Evolutionary conservation across 169 alveolate species (phyloP), one percentile per base, ranked within the genome.

Genomic region (Plasmodium fragile): DNA sequence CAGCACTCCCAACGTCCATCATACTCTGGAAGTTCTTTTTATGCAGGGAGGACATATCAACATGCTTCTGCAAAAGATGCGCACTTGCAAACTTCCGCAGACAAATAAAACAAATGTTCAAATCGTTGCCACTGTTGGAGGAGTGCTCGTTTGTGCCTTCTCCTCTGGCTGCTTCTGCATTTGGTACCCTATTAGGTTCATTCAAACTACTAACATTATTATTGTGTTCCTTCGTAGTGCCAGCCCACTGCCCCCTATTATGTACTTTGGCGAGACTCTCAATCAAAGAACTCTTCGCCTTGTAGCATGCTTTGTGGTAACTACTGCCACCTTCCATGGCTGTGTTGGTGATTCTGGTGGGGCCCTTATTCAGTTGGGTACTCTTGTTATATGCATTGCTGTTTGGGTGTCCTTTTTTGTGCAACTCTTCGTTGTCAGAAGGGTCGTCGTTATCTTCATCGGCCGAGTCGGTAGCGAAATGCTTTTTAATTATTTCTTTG

Each of bases 101-200:
- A 70, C 97, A 96, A 45, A 95, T 82, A 71, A 96, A 92, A 70
- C 97, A 96, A 32, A 96, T 93, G 45, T 39, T 82, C 16, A 69
- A 69, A 49, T 73, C 41, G 45, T 11, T 53, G 69, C 28, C 49
- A 18, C 30, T 65, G 30, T 52, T 85, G 25, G 45, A 41, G 16
- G 55, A 36, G 39, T 49, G 83, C 22, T 85, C 72, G 32, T 77
- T 85, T 30, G 28, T 85, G n/a, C 41, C 41, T 34, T 34, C 53
- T 73, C 7, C 78, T 73, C 13, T 77, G 11, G 1, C 80, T 52
- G n/a, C 49, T 22, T 49, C 69, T 4, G 59, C 11, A 39, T 30
- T 45, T 4, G 41, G 43, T 25, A 34, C n/a, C 36, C 79, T 52
- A 53, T 10, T 82, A 11, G 53, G 18, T 73, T 73, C 78, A 73